Base-by-base conservation (phyloP, 495 filamentous ascomycete species). In the Talaromyces liani region DNA sequence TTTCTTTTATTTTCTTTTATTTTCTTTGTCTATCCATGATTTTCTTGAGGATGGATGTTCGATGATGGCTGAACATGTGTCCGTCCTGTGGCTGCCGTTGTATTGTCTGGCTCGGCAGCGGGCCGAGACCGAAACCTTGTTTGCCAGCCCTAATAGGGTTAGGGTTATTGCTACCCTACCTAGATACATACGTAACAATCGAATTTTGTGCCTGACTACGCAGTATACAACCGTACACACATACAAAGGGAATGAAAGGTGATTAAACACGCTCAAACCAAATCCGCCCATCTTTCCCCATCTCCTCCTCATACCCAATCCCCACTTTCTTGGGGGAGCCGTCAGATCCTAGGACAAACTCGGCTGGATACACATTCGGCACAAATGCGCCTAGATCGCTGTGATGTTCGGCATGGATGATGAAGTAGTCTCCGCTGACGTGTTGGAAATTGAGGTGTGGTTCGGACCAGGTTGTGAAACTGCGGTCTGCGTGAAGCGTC, bases 261-360 rank as follows among this genome's bases (percentile, higher is more conserved):
- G n/a, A n/a, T n/a, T n/a, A 56, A 18, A 61, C 36, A 27, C 59
- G 39, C 36, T 63, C 41, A 59, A 64, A 41, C 62, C 62, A 64
- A 45, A 64, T 64, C 58, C 67, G 70, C 55, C 66, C 72, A 18
- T 70, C 67, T 16, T 29, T 56, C 1, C 53, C 53, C 61, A 74
- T 65, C 41, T 61, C 49, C 27, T 61, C 18, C 57, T 69, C 57
- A 49, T 69, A 68, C 36, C 64, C 64, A 47, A 73, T 66, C 20
- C 68, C 70, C 6, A 76, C 27, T 56, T 57, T 65, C n/a, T 60
- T 64, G 8, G 72, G 68, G 9, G 25, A 66, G 10, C 76, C 76
- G 47, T 67, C 66, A 0, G 68, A 70, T 1, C 72, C 74, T 4
- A 79, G 33, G 22, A 64, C 64, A 29, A 78, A 78, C 60, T 74